Conservation (phyloP, 371 early-diverging fungal genomes). For the Syncephalis plumigaleata region DNA sequence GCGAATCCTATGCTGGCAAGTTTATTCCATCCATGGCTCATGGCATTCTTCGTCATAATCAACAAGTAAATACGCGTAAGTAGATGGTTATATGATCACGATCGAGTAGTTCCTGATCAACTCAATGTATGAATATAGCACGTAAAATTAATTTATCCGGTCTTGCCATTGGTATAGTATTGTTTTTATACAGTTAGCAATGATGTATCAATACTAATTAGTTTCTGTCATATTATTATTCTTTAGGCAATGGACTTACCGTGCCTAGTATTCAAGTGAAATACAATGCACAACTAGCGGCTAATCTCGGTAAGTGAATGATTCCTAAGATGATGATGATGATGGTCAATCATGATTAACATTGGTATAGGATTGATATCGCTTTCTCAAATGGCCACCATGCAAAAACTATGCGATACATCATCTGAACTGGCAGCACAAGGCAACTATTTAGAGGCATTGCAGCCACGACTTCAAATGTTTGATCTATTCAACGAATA, state of each 20-base stretch:
- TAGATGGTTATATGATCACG: not conserved
- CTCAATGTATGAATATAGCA: not conserved
- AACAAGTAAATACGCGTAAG: not conserved
- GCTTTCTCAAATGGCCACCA: conserved; percentile 14
- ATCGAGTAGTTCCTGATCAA: not conserved
- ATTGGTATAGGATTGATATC: conserved; percentile 8
- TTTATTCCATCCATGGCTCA: conserved; percentile 29
- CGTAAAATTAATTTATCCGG: not conserved
- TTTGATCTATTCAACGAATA: conserved; percentile 32
- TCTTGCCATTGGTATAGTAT: not conserved
- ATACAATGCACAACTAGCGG: not conserved
- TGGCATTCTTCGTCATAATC: conserved; percentile 21
- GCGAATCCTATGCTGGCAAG: conserved; percentile 37
- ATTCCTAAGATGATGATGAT: not conserved
- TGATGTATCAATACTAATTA: not conserved
- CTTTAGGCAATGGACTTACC: not conserved
- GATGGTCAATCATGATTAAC: not conserved
- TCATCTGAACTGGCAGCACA: conserved; percentile 13
- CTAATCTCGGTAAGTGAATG: not conserved
- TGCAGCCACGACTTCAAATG: conserved; percentile 15
- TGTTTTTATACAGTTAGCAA: too few relatives aligned
- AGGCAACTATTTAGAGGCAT: conserved; percentile 20
- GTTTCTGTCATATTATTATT: not conserved
- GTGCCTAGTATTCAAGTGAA: not conserved
- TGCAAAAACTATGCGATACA: conserved; percentile 15